Conservation (phyloP, 208 protist genomes). For the Porcisia deanei region DNA sequence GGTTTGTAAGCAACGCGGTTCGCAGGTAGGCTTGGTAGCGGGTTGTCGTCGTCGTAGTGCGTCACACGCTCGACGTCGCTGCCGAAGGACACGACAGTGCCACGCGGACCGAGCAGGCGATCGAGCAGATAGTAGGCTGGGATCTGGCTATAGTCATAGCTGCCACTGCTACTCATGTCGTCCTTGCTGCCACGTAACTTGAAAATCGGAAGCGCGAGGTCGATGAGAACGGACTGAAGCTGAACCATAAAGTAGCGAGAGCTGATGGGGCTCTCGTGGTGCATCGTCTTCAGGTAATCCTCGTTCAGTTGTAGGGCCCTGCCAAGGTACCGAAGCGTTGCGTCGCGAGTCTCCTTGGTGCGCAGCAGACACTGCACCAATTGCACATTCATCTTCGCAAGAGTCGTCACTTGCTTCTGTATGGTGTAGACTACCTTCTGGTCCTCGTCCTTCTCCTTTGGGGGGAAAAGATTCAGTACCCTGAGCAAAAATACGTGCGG, state of each 20-base stretch:
- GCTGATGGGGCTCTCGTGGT: constrained; percentile 67
- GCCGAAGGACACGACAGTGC: constrained; percentile 52
- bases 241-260: constrained; percentile 84
- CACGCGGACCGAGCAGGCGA: constrained; percentile 24
- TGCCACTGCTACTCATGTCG: not conserved
- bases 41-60: constrained; percentile 58
- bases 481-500: constrained; percentile 30
- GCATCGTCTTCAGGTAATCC: constrained; percentile 81
- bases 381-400: constrained; percentile 51
- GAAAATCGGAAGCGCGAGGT: constrained; percentile 74
- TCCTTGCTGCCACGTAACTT: not conserved
- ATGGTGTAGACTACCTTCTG: constrained; percentile 49
- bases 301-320: constrained; percentile 72
- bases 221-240: constrained; percentile 74
- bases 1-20: constrained; percentile 59
- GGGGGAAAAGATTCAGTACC: constrained; percentile 55
- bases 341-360: constrained; percentile 56
- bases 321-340: constrained; percentile 70
- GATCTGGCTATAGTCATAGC: constrained; percentile 41
- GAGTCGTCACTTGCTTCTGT: constrained; percentile 45
- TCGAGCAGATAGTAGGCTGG: constrained; percentile 70
- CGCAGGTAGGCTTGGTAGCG: constrained; percentile 40
- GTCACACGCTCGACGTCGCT: constrained; percentile 77
- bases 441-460: constrained; percentile 39
- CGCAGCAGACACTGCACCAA: constrained; percentile 64